Percentiles rank a stretch among this genome's conserved stretches.
Evolutionary conservation across 2,329 filamentous ascomycete genomes (phyloP).

Genomic region (Magnaporthiopsis rhizophila): DNA sequence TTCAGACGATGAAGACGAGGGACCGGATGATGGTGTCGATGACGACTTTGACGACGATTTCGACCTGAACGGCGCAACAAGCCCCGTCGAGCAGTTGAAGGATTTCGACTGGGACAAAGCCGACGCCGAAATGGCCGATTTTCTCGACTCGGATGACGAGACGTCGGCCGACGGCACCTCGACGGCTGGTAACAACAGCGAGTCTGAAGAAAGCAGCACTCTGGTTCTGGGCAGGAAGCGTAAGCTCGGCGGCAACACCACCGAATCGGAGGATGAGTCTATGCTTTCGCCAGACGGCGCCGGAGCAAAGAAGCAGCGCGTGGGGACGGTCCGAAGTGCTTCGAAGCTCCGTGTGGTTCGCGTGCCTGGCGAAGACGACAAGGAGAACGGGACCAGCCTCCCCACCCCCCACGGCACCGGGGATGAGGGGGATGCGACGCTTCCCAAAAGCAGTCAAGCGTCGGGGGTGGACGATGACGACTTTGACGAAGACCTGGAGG

Average conservation of each 20-base stretch:
- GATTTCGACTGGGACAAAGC: conserved; percentile 54
- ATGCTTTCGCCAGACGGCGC: conserved; percentile 17
- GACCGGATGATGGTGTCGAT: conserved; percentile 25
- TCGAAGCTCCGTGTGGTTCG: conserved; percentile 39
- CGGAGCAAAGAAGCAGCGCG: conserved; percentile 24
- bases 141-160: conserved; percentile 37
- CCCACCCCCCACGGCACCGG: conserved; percentile 32
- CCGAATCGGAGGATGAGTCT: conserved; percentile 2
- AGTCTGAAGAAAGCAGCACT: conserved; percentile 18
- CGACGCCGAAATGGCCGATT: conserved; percentile 69
- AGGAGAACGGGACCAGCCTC: conserved; percentile 26
- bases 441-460: conserved; percentile 19
- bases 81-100: conserved; percentile 48
- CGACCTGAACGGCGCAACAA: conserved; percentile 34
- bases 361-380: conserved; percentile 28
- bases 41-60: conserved; percentile 36
- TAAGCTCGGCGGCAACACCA: conserved; percentile 6
- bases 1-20: conserved; percentile 22
- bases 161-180: conserved; percentile 26
- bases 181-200: conserved; percentile 18
- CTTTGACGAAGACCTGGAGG: conserved; percentile 40
- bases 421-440: conserved; percentile 31
- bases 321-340: conserved; percentile 30
- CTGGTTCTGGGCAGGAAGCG: conserved; percentile 7
- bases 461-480: conserved; percentile 39